These are phyloP conservation scores for Cadophora sp. DNA, from an alignment of 2,329 filamentous ascomycete genomes.

Conservation along the genomic window DNA sequence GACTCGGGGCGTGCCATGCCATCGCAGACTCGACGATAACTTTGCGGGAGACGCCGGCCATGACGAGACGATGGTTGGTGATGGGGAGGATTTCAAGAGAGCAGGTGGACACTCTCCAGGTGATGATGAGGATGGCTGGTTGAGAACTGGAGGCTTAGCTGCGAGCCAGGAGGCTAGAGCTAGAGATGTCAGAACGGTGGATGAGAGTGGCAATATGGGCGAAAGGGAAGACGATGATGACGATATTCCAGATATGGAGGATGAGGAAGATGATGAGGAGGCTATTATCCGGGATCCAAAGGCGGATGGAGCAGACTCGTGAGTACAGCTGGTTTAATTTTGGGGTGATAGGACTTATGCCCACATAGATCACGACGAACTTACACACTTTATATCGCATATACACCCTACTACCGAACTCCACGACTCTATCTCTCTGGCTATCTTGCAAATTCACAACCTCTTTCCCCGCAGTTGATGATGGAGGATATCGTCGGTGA, in stretches of 20 bases:
- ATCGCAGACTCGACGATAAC: conserved; percentile 88
- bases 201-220: conserved; percentile 86
- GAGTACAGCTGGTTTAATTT: conserved; percentile 22
- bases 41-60: conserved; percentile 88
- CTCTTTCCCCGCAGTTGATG: conserved; percentile 83
- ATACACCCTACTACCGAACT: conserved; percentile 95
- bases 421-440: conserved; percentile 94
- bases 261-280: conserved; percentile 91
- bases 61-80: conserved; percentile 85
- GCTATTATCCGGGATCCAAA: conserved; percentile 86
- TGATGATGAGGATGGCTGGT: conserved; percentile 85
- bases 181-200: conserved; percentile 84
- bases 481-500: conserved; percentile 97
- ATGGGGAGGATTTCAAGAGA: conserved; percentile 69
- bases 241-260: conserved; percentile 98
- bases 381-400: conserved; percentile 99
- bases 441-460: conserved; percentile 80
- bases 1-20: conserved; percentile 92
- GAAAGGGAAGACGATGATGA: conserved; percentile 75
- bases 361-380: conserved; percentile 75
- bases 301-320: conserved; percentile 43
- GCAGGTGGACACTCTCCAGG: conserved; percentile 54
- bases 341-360: conserved; percentile 24
- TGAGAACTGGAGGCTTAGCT: conserved; percentile 82
- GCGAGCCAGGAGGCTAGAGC: conserved; percentile 79